A percentile compares a stretch with the other conserved stretches of the same genome.
phyloP scores from a whole-genome alignment of 331 rosid genomes.

The Acacia pycnantha region DNA sequence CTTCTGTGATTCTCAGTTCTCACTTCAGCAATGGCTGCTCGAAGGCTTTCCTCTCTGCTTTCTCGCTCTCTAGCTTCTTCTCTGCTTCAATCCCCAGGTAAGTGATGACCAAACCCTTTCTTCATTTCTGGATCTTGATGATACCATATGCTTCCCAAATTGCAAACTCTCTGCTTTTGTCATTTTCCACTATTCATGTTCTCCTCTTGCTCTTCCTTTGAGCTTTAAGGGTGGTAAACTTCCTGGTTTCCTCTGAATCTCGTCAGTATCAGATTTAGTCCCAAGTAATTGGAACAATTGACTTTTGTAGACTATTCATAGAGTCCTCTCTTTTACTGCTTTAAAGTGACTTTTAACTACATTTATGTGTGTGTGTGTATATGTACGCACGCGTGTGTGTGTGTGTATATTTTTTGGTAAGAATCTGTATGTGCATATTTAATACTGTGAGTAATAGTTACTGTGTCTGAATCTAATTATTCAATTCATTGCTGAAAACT shows the following conservation, averaged over 20 bases:
- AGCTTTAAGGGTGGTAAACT: too few relatives aligned
- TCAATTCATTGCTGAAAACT: not conserved
- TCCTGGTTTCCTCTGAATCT: too few relatives aligned
- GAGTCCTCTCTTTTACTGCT: not conserved
- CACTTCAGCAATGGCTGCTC: constrained; percentile 54
- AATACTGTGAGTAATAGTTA: not conserved
- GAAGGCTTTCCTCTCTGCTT: constrained; percentile 48
- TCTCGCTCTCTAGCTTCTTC: constrained; percentile 53
- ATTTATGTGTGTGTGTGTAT: not conserved
- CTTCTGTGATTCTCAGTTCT: not conserved
- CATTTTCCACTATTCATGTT: too few relatives aligned
- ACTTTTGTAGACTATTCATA: not conserved
- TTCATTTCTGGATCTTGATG: not conserved
- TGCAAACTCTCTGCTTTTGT: too few relatives aligned
- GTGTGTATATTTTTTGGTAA: too few relatives aligned
- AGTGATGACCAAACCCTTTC: constrained; percentile 34
- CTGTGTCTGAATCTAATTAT: not conserved
- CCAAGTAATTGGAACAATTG: too few relatives aligned
- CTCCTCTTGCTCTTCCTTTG: too few relatives aligned
- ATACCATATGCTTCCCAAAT: not conserved
- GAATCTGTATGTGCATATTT: not conserved
- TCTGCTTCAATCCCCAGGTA: constrained; percentile 52
- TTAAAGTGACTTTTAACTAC: not conserved
- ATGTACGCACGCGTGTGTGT: too few relatives aligned
- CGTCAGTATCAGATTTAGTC: not conserved